Percentiles rank a stretch among this genome's conserved stretches.
Conservation (phyloP, 148 eudicot species). For the Agrostemma githago region DNA sequence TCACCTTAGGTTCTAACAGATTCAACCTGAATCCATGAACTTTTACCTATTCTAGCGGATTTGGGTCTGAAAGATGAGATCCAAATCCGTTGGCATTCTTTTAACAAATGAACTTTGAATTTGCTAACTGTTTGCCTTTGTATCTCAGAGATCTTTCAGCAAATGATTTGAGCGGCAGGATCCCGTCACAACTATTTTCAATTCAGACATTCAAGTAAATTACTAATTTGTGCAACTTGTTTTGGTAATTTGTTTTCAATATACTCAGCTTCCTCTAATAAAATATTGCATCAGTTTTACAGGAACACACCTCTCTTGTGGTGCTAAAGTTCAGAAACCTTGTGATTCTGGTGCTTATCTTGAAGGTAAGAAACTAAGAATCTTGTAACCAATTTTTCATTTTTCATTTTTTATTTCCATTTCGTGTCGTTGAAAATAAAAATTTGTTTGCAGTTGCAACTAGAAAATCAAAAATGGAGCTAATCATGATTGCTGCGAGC, state of each 20-base stretch:
- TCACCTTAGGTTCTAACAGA: not conserved
- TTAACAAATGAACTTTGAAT: not conserved
- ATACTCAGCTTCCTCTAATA: not conserved
- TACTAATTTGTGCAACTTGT: conserved; percentile 15
- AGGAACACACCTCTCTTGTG: conserved; percentile 71
- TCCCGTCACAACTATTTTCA: conserved; percentile 55
- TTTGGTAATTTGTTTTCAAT: not conserved
- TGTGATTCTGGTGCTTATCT: conserved; percentile 58
- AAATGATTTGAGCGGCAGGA: conserved; percentile 55
- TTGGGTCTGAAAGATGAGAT: not conserved
- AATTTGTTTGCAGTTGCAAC: conserved; percentile 35
- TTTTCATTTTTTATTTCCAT: not conserved
- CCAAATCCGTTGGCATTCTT: not conserved
- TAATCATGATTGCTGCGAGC: conserved; percentile 49
- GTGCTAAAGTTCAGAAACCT: conserved; percentile 52
- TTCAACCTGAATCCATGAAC: not conserved
- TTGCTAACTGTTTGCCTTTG: conserved; percentile 10
- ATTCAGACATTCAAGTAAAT: conserved; percentile 66
- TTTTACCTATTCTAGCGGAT: not conserved
- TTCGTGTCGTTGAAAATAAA: conserved; percentile 11
- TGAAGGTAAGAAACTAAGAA: conserved; percentile 36
- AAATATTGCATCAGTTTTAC: conserved; percentile 55
- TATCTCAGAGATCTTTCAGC: conserved; percentile 77
- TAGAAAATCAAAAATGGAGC: conserved; percentile 51
- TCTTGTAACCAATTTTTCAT: not conserved